Evolutionary conservation across 257 asterid species (phyloP), one percentile per base, ranked within the genome.

Genomic region (Cordia subcordata): DNA sequence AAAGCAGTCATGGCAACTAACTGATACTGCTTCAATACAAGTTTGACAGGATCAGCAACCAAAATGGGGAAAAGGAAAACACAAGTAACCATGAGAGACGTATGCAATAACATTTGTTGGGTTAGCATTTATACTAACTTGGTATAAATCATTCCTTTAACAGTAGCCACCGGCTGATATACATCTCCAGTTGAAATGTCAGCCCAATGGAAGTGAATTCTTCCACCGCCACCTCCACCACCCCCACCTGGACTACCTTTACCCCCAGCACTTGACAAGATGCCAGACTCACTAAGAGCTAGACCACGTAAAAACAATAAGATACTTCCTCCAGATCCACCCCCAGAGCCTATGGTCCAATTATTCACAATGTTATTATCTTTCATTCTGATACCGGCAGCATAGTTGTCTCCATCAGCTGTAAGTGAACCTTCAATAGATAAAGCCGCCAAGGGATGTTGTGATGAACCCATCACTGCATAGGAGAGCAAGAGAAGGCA

Each of bases 161-260:
- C 88, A 21, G 49, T 66, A 53, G 99, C 97, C 62, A 90, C 32
- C 18, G 96, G 96, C 85, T 86, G 93, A 68, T 87, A 93, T 58
- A 83, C 88, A 75, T 93, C 99, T 67, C 95, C 95, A 39, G 93
- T 87, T 39, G 95, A 83, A 73, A 93, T 83, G 70, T 87, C 92
- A 4, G 97, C 79, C 99, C 99, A 93, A 55, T 93, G 95, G 49
- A 93, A 85, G 78, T 93, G 97, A 61, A 93, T 83, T 79, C 99
- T 87, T 64, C 99, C 99, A 62, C 99, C 99, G 40, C 99, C 99
- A 4, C 99, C 99, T 1, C 97, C 99, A 1, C 97, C 96, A 20
- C 89, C 91, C 44, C 94, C 93, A 59, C 67, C 52, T 60, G 69
- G 71, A 75, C 90, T 81, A 70, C 96, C 94, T 55, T 72, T 71